Conservation (phyloP, 805 yeast genomes). For the Candida nanaspora region DNA sequence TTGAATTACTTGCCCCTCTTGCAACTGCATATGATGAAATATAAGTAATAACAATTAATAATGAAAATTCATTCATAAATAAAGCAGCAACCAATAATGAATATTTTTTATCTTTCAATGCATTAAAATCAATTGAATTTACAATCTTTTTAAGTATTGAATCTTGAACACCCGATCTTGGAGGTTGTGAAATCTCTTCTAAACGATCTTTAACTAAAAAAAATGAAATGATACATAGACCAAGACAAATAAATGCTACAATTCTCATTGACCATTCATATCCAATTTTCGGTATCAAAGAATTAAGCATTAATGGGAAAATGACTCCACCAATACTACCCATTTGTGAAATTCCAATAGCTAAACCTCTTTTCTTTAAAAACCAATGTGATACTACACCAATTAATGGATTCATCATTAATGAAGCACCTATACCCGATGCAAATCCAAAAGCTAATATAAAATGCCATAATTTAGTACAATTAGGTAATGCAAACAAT, state of each 20-base stretch:
- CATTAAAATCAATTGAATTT: constrained; percentile 30
- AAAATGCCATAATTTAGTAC: constrained; percentile 51
- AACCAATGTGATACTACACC: constrained; percentile 67
- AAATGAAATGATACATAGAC: constrained; percentile 28
- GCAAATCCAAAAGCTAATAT: constrained; percentile 50
- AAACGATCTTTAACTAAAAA: constrained; percentile 36
- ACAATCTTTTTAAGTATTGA: constrained; percentile 11
- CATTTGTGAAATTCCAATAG: constrained; percentile 40
- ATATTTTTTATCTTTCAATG: constrained; percentile 29
- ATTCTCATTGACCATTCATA: constrained; percentile 52
- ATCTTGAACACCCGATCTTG: constrained; percentile 14
- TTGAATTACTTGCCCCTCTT: constrained; percentile 35
- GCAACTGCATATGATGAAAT: constrained; percentile 47
- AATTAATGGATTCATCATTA: constrained; percentile 53
- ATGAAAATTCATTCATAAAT: constrained; percentile 38
- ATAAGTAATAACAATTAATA: constrained; percentile 41
- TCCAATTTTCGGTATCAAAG: constrained; percentile 40
- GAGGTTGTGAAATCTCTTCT: constrained; percentile 10
- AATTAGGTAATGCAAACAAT: constrained; percentile 49
- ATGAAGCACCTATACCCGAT: constrained; percentile 53
- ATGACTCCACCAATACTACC: constrained; percentile 48
- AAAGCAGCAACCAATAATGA: constrained; percentile 34
- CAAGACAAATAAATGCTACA: constrained; percentile 38
- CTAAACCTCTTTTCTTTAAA: constrained; percentile 48
- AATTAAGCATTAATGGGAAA: constrained; percentile 45